These are phyloP conservation scores for Podospora didyma DNA, from an alignment of 495 filamentous ascomycete genomes.

Conservation along the genomic window DNA sequence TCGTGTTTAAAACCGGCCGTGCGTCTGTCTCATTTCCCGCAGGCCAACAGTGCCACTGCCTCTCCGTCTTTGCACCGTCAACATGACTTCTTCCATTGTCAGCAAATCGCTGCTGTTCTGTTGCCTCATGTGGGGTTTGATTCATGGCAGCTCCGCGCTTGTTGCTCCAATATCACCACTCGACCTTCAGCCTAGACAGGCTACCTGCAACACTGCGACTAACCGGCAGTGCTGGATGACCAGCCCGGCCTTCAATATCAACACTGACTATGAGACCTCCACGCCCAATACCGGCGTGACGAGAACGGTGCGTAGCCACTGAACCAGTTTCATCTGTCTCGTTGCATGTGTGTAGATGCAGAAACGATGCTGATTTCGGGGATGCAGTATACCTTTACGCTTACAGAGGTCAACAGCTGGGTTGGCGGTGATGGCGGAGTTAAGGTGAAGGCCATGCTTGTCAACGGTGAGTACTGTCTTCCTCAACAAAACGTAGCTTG, in stretches of 20 bases:
- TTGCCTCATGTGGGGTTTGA: slow-evolving; percentile 12
- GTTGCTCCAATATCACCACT: slow-evolving; percentile 1
- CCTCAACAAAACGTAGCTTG: slow-evolving; percentile 6
- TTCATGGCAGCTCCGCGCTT: slow-evolving; percentile 6
- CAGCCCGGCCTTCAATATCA: slow-evolving; percentile 29
- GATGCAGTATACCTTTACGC: slow-evolving; percentile 34
- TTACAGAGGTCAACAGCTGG: slow-evolving; percentile 32
- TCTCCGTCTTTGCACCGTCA: neutral
- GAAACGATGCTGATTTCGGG: neutral
- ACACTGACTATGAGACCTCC: slow-evolving; percentile 31
- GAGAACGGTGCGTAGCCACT: slow-evolving; percentile 16
- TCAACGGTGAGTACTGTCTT: slow-evolving; percentile 34
- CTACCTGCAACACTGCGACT: slow-evolving; percentile 29
- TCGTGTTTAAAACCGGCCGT: neutral
- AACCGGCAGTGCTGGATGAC: slow-evolving; percentile 36
- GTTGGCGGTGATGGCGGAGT: slow-evolving; percentile 43
- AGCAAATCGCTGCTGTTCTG: slow-evolving; percentile 6
- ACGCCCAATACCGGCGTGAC: slow-evolving; percentile 25
- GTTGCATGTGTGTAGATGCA: neutral
- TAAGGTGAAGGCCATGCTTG: slow-evolving; percentile 37
- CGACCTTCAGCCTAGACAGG: slow-evolving; percentile 19
- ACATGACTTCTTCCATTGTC: neutral
- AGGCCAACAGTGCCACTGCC: neutral
- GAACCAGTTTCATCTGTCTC: neutral
- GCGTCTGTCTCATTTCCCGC: neutral